Evolutionary conservation across 1,284 basidiomycete species (phyloP), one percentile per base, ranked within the genome.

Genomic region (Wolfiporia cocos): DNA sequence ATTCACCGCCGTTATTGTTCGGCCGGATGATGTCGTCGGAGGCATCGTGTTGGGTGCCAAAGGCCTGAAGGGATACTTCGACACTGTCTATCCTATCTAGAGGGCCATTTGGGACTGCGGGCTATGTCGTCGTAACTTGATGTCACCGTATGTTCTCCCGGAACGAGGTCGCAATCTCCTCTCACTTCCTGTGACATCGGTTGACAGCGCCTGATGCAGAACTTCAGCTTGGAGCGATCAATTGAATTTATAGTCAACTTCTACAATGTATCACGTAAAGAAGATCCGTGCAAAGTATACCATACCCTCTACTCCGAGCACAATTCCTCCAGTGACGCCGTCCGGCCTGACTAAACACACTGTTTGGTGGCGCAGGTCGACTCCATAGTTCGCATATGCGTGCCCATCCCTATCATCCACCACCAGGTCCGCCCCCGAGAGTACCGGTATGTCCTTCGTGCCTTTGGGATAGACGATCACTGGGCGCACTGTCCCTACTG

Each of bases 281-380:
- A 46, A 46, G 14, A 46, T 23, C 3, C 38, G 18, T 9, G 18
- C 28, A 35, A 52, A 48, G 34, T 54, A 56, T n/a, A n/a, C 23
- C 7, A 67, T 26, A 2, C 64, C 66, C 17, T 56, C 53, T 1
- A 37, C 44, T 2, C 58, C 58, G 0, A 34, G 47, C 19, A 64
- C 56, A 4, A 66, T 50, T 0, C 58, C 68, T 11, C 68, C 68
- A 5, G 62, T 49, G 1, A 63, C 55, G 6, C 63, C 63, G 42
- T 70, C 68, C 1, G 69, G 68, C 6, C 67, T 54, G 3, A 70
- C 58, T n/a, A 29, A 7, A 10, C 53, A 43, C 3, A 49, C 48
- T 3, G 58, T 49, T 1, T 53, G 49, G 7, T 54, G 43, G 3
- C 18, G 39, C 32, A 39, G 51, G 14, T 35, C 39, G 1, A 53